Conservation (phyloP, 2,329 filamentous ascomycete genomes). For the Neonectria hederae region DNA sequence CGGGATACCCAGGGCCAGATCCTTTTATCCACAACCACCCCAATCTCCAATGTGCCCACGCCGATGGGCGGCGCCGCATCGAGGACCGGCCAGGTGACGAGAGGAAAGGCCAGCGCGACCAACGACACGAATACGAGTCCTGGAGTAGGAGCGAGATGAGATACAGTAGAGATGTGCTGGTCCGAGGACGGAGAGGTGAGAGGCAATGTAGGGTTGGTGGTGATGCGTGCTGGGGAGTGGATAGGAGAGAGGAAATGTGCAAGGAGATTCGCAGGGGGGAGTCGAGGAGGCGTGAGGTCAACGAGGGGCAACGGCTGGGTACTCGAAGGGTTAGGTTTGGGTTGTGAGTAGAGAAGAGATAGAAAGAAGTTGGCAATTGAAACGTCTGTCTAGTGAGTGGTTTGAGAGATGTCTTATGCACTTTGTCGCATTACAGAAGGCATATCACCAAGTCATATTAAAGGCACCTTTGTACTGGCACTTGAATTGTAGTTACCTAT, state of each 20-base stretch:
- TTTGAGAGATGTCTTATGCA: background rate
- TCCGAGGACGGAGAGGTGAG: background rate
- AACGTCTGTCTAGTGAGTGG: background rate
- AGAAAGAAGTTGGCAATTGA: background rate
- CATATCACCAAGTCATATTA: no score
- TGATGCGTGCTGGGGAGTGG: background rate
- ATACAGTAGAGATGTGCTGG: background rate
- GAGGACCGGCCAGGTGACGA: no score
- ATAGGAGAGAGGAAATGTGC: background rate
- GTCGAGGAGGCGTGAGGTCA: background rate
- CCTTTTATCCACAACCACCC: background rate
- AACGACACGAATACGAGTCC: background rate
- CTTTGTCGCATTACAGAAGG: no score
- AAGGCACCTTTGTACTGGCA: no score
- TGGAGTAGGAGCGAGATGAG: background rate
- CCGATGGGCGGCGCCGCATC: background rate
- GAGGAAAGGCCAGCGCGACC: background rate
- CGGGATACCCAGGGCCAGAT: background rate
- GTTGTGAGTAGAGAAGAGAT: background rate
- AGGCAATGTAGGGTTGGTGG: background rate
- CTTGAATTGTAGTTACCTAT: background rate
- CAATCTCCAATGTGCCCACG: background rate
- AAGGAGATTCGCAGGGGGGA: background rate
- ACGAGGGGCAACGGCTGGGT: background rate
- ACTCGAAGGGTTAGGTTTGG: constrained; percentile 12